Evolutionary conservation across 495 filamentous ascomycete genomes (phyloP).

Genomic region (Oidiodendron maius): DNA sequence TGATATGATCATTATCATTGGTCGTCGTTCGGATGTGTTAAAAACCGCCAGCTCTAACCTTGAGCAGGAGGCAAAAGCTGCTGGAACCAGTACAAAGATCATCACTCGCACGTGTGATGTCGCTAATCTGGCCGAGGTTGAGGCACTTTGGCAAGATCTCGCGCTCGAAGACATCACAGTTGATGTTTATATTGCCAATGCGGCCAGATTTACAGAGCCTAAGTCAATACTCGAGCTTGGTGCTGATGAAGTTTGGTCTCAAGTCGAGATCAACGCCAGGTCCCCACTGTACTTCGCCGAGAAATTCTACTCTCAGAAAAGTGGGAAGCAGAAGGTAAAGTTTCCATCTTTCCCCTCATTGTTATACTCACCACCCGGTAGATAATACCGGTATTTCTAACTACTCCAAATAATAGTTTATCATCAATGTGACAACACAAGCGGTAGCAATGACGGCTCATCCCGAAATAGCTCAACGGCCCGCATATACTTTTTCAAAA

Average conservation of each 20-base stretch:
- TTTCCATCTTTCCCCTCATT: too few species aligned
- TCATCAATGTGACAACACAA: too few species aligned
- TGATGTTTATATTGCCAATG: slow-evolving; percentile 6
- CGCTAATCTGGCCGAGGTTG: slow-evolving; percentile 14
- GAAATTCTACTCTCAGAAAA: slow-evolving; percentile 26
- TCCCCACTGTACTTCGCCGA: slow-evolving; percentile 28
- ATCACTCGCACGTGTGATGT: slow-evolving; percentile 23
- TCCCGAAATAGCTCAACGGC: too few species aligned
- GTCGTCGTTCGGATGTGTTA: slow-evolving; percentile 29
- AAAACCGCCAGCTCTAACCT: slow-evolving; percentile 14
- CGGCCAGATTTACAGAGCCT: slow-evolving; percentile 25
- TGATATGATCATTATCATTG: slow-evolving; percentile 22
- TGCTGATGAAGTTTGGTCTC: slow-evolving; percentile 38
- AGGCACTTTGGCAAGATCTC: slow-evolving; percentile 30
- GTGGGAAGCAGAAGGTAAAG: slow-evolving; percentile 6
- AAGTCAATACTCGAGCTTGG: slow-evolving; percentile 33
- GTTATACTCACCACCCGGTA: too few species aligned
- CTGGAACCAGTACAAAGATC: slow-evolving; percentile 15
- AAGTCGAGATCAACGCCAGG: slow-evolving; percentile 39
- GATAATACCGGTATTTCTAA: too few species aligned
- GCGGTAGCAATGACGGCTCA: too few species aligned
- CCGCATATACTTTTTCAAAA: too few species aligned
- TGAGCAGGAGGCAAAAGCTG: background rate
- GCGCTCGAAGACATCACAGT: slow-evolving; percentile 9
- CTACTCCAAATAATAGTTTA: too few species aligned